A percentile compares a stretch with the other conserved stretches of the same genome.
These are phyloP conservation scores for Nidularia pulvinata DNA, from an alignment of 768 basidiomycete genomes.

Conservation along the genomic window DNA sequence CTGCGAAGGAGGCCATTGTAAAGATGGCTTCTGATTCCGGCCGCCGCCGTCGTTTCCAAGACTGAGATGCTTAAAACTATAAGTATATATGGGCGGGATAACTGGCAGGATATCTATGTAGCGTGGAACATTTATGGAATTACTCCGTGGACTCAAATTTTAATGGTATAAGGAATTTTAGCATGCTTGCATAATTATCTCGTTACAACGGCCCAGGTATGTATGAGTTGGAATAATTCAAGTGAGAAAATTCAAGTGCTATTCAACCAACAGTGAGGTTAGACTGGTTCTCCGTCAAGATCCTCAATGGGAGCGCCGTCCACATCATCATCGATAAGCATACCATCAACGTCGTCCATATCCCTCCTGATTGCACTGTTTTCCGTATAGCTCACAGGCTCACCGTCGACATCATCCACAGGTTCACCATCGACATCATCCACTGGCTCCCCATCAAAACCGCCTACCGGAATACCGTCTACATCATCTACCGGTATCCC, in stretches of 20 bases:
- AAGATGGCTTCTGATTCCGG: constrained; percentile 46
- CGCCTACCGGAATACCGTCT: constrained; percentile 40
- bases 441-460: constrained; percentile 31
- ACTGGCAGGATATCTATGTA: too few species aligned
- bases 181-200: too few species aligned
- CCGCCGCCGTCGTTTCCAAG: constrained; percentile 39
- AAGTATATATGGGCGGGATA: too few species aligned
- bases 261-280: too few species aligned
- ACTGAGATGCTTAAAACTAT: constrained; percentile 3
- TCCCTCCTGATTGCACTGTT: neutral
- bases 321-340: constrained; percentile 27
- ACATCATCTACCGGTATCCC: constrained; percentile 34
- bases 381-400: constrained; percentile 11
- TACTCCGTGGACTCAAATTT: too few species aligned
- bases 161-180: too few species aligned
- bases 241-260: too few species aligned
- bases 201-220: too few species aligned
- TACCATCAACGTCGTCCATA: constrained; percentile 40
- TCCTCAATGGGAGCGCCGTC: too few species aligned
- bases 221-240: too few species aligned
- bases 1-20: constrained; percentile 80
- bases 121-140: too few species aligned
- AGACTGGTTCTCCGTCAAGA: too few species aligned
- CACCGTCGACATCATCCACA: constrained; percentile 37
- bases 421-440: constrained; percentile 41